Evolutionary conservation across 2,329 filamentous ascomycete genomes (phyloP).

Genomic region (Stagonosporopsis cucurbitacearum): DNA sequence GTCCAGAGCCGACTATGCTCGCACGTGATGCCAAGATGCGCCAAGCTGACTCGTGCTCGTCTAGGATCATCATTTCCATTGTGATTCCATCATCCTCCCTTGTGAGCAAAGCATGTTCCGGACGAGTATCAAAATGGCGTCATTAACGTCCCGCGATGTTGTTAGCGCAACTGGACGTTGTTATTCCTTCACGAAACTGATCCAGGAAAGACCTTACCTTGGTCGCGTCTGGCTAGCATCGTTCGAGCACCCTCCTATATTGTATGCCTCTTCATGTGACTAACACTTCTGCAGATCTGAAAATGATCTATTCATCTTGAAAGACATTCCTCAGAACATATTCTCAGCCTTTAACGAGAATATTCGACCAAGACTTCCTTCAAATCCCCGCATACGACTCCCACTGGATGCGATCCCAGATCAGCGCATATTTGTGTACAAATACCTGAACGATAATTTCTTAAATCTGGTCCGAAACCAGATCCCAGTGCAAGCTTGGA

Average conservation of each 20-base stretch:
- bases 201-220: slow-evolving; percentile 43
- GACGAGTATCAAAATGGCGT: not conserved
- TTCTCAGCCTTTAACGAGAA: slow-evolving; percentile 28
- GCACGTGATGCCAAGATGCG: not conserved
- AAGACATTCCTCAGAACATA: slow-evolving; percentile 32
- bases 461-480: slow-evolving; percentile 23
- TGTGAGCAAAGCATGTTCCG: not conserved
- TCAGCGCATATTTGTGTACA: slow-evolving; percentile 32
- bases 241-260: slow-evolving; percentile 18
- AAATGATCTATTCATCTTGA: slow-evolving; percentile 28
- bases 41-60: not conserved
- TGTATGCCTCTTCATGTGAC: not conserved
- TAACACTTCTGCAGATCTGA: slow-evolving; percentile 23
- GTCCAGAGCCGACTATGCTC: not conserved
- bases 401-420: slow-evolving; percentile 29
- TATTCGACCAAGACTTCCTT: slow-evolving; percentile 31
- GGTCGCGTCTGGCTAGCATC: slow-evolving; percentile 43
- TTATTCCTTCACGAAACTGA: slow-evolving; percentile 41
- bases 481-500: slow-evolving; percentile 22
- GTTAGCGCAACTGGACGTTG: slow-evolving; percentile 26
- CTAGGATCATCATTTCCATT: not conserved
- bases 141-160: not conserved
- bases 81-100: not conserved
- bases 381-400: slow-evolving; percentile 26
- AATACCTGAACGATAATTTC: slow-evolving; percentile 31